Percentiles rank a stretch among this genome's conserved stretches.
Conservation (phyloP, 176 grass and related monocot species). For the Musa troglodytarum region DNA sequence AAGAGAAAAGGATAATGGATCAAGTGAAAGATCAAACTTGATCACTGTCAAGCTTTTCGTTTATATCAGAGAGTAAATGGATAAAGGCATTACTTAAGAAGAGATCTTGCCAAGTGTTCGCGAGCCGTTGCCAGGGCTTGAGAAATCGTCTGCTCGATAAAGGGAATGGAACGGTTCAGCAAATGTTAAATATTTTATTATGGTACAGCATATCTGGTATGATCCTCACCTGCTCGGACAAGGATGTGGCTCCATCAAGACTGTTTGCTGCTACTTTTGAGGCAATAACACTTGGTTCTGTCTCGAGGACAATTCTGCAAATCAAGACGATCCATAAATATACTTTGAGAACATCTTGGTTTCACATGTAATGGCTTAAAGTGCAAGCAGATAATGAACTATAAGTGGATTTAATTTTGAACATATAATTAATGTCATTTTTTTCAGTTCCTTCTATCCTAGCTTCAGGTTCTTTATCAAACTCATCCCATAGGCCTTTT, state of each 20-base stretch:
- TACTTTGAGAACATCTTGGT: background rate
- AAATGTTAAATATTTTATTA: background rate
- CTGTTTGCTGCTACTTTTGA: conserved; percentile 9
- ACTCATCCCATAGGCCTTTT: too few relatives aligned
- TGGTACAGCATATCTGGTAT: background rate
- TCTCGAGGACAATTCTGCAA: conserved; percentile 11
- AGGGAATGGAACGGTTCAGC: background rate
- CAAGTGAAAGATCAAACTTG: background rate
- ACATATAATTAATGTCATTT: background rate
- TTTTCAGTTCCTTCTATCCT: too few relatives aligned
- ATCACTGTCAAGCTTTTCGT: background rate
- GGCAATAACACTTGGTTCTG: conserved; percentile 5
- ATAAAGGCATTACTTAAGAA: background rate
- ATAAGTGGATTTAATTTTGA: background rate
- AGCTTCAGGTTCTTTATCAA: too few relatives aligned
- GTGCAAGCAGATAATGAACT: background rate
- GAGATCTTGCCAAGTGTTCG: conserved; percentile 19
- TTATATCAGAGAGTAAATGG: background rate
- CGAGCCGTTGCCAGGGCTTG: conserved; percentile 20
- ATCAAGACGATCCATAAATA: background rate
- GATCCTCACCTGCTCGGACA: conserved; percentile 14
- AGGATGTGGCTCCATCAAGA: background rate
- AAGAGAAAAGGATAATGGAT: background rate
- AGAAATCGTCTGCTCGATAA: conserved; percentile 12
- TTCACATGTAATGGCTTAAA: background rate